Conservation (phyloP, 352 stramenopile genomes). For the Phytophthora quininea region DNA sequence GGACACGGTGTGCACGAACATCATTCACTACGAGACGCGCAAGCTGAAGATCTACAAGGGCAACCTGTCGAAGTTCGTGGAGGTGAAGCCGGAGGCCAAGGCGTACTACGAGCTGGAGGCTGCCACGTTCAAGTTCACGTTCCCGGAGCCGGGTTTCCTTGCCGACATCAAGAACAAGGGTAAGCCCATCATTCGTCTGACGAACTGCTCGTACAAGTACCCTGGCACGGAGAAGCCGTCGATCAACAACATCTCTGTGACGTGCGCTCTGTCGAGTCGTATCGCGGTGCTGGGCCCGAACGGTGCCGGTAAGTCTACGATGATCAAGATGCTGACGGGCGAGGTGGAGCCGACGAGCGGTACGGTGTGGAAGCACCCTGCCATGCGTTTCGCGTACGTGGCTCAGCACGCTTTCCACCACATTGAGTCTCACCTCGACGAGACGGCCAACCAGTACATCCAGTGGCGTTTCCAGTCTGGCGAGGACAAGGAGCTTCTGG, state of each 20-base stretch:
- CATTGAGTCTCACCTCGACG: conserved; percentile 96
- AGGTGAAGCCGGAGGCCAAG: conserved; percentile 89
- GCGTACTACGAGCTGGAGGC: conserved; percentile 89
- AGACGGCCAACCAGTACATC: conserved; percentile 96
- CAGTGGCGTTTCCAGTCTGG: conserved; percentile 96
- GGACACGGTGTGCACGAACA: conserved; percentile 98
- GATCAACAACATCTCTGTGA: conserved; percentile 86
- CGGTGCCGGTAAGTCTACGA: conserved; percentile 95
- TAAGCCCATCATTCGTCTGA: conserved; percentile 90
- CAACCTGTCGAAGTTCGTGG: conserved; percentile 86
- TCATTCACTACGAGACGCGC: conserved; percentile 97
- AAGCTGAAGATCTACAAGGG: conserved; percentile 92
- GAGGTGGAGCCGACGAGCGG: conserved; percentile 79
- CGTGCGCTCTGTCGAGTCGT: conserved; percentile 79
- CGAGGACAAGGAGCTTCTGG: conserved; percentile 92
- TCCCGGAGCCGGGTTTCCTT: conserved; percentile 89
- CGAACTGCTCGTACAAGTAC: conserved; percentile 87
- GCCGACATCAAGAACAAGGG: conserved; percentile 92
- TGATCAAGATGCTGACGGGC: conserved; percentile 95
- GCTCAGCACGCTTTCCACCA: conserved; percentile 98
- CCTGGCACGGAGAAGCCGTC: conserved; percentile 77
- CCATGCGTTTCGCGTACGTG: conserved; percentile 95
- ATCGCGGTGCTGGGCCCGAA: conserved; percentile 89
- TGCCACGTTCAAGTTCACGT: conserved; percentile 86
- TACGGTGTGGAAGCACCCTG: conserved; percentile 85